Evolutionary conservation across 1,139 yeast genomes (phyloP).

Genomic region (Candida pseudocylindracea): DNA sequence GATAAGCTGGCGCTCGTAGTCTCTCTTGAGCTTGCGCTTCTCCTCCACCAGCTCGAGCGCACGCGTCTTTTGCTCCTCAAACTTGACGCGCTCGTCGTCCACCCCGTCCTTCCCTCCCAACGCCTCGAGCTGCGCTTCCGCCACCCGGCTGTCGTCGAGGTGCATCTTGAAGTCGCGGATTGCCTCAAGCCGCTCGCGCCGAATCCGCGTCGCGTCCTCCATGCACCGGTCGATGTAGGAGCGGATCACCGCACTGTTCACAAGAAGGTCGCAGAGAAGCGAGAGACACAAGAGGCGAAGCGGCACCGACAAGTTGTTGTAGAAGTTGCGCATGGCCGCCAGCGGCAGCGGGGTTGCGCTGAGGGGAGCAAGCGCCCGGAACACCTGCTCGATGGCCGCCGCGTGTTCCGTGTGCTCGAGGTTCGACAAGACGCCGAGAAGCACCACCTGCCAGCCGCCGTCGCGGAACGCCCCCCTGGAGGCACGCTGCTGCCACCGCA

Average conservation of each 20-base stretch:
- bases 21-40: slow-evolving; percentile 12
- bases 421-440: slow-evolving; percentile 48
- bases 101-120: slow-evolving; percentile 20
- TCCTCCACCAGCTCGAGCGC: slow-evolving; percentile 19
- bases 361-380: slow-evolving; percentile 33
- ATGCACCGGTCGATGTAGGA: slow-evolving; percentile 43
- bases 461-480: slow-evolving; percentile 56
- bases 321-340: slow-evolving; percentile 18
- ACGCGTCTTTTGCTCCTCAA: slow-evolving; percentile 20
- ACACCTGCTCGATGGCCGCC: slow-evolving; percentile 20
- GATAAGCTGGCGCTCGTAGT: slow-evolving; percentile 30
- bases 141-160: slow-evolving; percentile 25
- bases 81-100: slow-evolving; percentile 25
- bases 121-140: slow-evolving; percentile 16
- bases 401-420: slow-evolving; percentile 34
- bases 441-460: slow-evolving; percentile 67
- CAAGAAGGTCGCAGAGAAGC: slow-evolving; percentile 14
- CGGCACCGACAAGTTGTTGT: slow-evolving; percentile 19
- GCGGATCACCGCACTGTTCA: slow-evolving; percentile 37
- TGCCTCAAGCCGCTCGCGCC: slow-evolving; percentile 49
- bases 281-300: too few species aligned
- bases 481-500: slow-evolving; percentile 59
- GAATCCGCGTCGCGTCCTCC: slow-evolving; percentile 36
- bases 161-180: slow-evolving; percentile 33
- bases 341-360: slow-evolving; percentile 9